Evolutionary conservation across 75 land plant genomes (phyloP), one percentile per base, ranked within the genome.

Genomic region (Pinus taeda): DNA sequence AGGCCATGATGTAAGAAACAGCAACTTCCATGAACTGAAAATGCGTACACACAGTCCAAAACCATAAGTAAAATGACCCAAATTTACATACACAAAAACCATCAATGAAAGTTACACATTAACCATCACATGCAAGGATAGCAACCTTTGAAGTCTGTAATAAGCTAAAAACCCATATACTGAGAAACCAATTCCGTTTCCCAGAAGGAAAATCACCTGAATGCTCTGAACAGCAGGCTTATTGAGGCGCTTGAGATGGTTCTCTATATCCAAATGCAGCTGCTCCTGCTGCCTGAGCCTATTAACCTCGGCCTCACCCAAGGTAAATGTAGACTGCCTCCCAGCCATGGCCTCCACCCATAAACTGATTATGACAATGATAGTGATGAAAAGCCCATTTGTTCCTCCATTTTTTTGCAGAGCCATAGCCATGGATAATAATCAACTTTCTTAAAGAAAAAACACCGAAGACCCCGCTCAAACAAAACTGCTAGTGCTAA

Each of bases 221-320:
- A 95, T 93, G 78, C 77, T 88, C 72, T 91, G 88, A 15, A 95
- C 80, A 18, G 98, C 83, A 37, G 91, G 82, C 59, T 91, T 93
- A 78, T 95, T 95, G 49, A 95, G 33, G 63, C 84, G 78, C 71
- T 83, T 78, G 77, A 95, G 83, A 77, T 93, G 95, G 77, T 80
- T 83, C 75, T 77, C 65, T 29, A 88, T 86, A 33, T 88, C 82
- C 65, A 88, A 74, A 65, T 74, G 78, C 76, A 86, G 88, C 80
- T 73, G 74, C 36, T 73, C 74, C n/a, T 73, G 74, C 58, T 55
- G 29, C 59, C 74, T 73, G 57, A 73, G 33, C 21, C 36, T 56
- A 13, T 73, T 14, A 56, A 73, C 74, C 37, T 73, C 20, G n/a
- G 59, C 74, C 26, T 57, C 74, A 56, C 15, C 33, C 26, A 55